Evolutionary conservation across 129 eudicot genomes (phyloP).

Genomic region (Gnaphalium uliginosum): DNA sequence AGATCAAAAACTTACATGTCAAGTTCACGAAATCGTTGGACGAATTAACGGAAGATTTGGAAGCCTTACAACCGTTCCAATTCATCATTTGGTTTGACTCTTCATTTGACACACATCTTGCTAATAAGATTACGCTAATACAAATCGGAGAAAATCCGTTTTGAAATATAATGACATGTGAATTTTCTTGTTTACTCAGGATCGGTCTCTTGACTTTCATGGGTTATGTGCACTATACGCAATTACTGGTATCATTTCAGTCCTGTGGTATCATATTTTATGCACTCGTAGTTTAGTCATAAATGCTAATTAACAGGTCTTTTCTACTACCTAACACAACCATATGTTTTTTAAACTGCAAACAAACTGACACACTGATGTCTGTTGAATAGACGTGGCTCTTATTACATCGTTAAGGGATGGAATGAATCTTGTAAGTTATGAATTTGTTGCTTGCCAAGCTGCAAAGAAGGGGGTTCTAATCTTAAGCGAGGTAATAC

Average conservation of each 20-base stretch:
- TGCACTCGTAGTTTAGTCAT: background rate
- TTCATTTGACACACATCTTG: background rate
- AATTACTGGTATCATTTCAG: constrained; percentile 58
- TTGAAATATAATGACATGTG: background rate
- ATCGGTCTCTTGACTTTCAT: constrained; percentile 73
- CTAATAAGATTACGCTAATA: background rate
- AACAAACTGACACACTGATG: constrained; percentile 11
- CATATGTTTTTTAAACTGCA: background rate
- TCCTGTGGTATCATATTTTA: background rate
- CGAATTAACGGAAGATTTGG: constrained; percentile 90
- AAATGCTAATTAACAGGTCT: background rate
- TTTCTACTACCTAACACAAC: background rate
- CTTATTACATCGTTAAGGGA: constrained; percentile 83
- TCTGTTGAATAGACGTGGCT: constrained; percentile 55
- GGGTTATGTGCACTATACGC: constrained; percentile 78
- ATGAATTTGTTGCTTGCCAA: constrained; percentile 92
- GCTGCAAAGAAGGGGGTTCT: constrained; percentile 81
- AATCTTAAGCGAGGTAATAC: constrained; percentile 79
- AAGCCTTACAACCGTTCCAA: constrained; percentile 74
- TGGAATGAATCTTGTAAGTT: constrained; percentile 95
- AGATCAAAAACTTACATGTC: constrained; percentile 88
- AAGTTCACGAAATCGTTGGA: constrained; percentile 92
- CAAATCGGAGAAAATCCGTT: background rate
- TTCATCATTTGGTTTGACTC: constrained; percentile 69
- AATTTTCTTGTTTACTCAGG: constrained; percentile 42